Evolutionary conservation across 805 yeast species (phyloP), one percentile per base, ranked within the genome.

Genomic region (Komagataella populi): DNA sequence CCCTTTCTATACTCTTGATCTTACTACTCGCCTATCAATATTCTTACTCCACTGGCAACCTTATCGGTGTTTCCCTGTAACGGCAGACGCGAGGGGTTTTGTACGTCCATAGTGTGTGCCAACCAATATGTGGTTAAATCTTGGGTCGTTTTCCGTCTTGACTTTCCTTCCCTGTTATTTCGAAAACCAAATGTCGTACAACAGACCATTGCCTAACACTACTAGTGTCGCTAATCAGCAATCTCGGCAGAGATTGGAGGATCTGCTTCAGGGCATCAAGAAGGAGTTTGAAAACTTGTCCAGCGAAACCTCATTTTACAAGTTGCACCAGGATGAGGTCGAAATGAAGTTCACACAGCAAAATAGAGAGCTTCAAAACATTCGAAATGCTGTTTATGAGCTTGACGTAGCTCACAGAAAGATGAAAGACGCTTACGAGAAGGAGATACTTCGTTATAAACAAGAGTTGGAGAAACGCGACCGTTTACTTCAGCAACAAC

Each of bases 341-440:
- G 98, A 91, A 67, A 72, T 84, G 59, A 90, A 90, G 65, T 83
- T 88, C 64, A 83, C 79, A 63, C 97, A 90, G 69, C 97, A 91
- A 68, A 83, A 88, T 52, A 85, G 83, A 50, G 99, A 93, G 67
- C 82, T 91, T 78, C 90, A 89, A 63, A 95, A 87, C 65, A 89
- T 91, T 53, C 80, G 96, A 61, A 95, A 89, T 62, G 87, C 96
- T 8, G 96, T 91, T 24, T 89, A 83, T 63, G 98, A 93, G 64
- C 77, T 91, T 60, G 97, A 91, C 67, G 78, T 84, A 77, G 91
- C 96, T 45, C 98, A 91, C 71, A 77, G 96, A 59, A 87, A 87
- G 64, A 86, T 93, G 77, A 90, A 91, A 70, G 97, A 91, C 62
- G 89, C 90, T 48, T 93, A 91, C 68, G 97, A 91, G 67, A 96